These are phyloP conservation scores for Mycena latifolia DNA, from an alignment of 768 basidiomycete genomes.

Conservation along the genomic window DNA sequence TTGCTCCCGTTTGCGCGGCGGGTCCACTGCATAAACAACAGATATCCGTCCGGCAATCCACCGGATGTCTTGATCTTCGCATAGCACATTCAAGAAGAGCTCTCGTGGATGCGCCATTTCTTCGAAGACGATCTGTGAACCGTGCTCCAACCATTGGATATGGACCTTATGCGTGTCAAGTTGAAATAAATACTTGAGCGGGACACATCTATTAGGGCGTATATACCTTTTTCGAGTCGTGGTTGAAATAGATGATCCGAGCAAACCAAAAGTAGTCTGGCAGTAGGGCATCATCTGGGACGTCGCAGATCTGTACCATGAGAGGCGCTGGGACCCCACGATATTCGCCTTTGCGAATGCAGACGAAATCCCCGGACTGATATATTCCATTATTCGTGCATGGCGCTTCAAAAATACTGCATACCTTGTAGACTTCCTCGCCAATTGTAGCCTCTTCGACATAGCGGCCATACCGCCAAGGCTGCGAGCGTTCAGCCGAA, in stretches of 20 bases:
- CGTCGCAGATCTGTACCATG: slow-evolving; percentile 41
- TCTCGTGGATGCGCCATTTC: slow-evolving; percentile 75
- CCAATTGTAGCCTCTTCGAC: slow-evolving; percentile 58
- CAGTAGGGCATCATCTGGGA: slow-evolving; percentile 55
- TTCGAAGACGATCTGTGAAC: slow-evolving; percentile 68
- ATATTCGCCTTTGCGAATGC: slow-evolving; percentile 58
- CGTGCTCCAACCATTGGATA: slow-evolving; percentile 83
- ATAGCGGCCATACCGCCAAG: slow-evolving; percentile 44
- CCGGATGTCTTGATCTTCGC: slow-evolving; percentile 55
- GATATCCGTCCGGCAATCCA: slow-evolving; percentile 62
- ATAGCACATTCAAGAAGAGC: slow-evolving; percentile 70
- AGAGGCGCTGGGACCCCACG: slow-evolving; percentile 43
- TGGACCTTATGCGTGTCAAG: slow-evolving; percentile 63
- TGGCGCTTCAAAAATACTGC: slow-evolving; percentile 10
- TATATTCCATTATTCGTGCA: not conserved
- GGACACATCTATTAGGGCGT: too few relatives aligned
- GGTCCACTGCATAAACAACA: slow-evolving; percentile 48
- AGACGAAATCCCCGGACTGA: slow-evolving; percentile 74
- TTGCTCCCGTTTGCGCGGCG: slow-evolving; percentile 35
- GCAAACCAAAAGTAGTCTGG: slow-evolving; percentile 83
- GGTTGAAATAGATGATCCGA: slow-evolving; percentile 66
- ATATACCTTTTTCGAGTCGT: too few relatives aligned
- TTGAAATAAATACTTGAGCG: too few relatives aligned
- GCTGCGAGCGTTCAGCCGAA: slow-evolving; percentile 19
- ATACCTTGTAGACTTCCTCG: slow-evolving; percentile 56